Percentiles rank a stretch among this genome's conserved stretches.
These are phyloP conservation scores for Talaromyces albobiverticillius DNA, from an alignment of 2,329 filamentous ascomycete species.

Conservation along the genomic window DNA sequence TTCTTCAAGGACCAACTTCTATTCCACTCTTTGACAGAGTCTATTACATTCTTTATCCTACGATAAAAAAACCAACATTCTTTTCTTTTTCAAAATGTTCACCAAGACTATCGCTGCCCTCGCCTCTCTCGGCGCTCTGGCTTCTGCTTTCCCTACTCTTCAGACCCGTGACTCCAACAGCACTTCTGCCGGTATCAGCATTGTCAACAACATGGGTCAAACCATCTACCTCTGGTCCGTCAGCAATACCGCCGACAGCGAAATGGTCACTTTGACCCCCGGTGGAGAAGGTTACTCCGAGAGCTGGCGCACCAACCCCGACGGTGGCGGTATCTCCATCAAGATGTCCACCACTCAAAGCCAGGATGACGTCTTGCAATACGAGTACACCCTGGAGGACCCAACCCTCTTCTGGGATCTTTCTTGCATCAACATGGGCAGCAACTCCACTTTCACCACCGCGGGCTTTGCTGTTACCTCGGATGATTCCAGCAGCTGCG, in stretches of 20 bases:
- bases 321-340: slow-evolving; percentile 43
- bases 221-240: slow-evolving; percentile 43
- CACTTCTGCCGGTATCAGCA: slow-evolving; percentile 25
- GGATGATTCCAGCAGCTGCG: slow-evolving; percentile 27
- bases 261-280: slow-evolving; percentile 34
- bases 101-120: slow-evolving; percentile 27
- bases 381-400: slow-evolving; percentile 35
- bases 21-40: background rate
- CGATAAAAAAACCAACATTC: background rate
- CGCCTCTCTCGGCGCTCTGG: slow-evolving; percentile 28
- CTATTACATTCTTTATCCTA: background rate
- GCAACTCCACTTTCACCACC: slow-evolving; percentile 30
- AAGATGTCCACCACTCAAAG: slow-evolving; percentile 34
- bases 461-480: slow-evolving; percentile 36
- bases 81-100: slow-evolving; percentile 27
- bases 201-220: slow-evolving; percentile 37
- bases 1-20: background rate
- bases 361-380: slow-evolving; percentile 39
- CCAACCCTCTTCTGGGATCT: slow-evolving; percentile 39
- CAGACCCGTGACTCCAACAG: slow-evolving; percentile 14
- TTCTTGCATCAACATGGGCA: slow-evolving; percentile 35
- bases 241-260: slow-evolving; percentile 26
- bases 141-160: slow-evolving; percentile 28
- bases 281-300: slow-evolving; percentile 34
- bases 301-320: slow-evolving; percentile 31